Evolutionary conservation across 2,329 filamentous ascomycete genomes (phyloP).

Genomic region (Phaeophleospora eucalypticola): DNA sequence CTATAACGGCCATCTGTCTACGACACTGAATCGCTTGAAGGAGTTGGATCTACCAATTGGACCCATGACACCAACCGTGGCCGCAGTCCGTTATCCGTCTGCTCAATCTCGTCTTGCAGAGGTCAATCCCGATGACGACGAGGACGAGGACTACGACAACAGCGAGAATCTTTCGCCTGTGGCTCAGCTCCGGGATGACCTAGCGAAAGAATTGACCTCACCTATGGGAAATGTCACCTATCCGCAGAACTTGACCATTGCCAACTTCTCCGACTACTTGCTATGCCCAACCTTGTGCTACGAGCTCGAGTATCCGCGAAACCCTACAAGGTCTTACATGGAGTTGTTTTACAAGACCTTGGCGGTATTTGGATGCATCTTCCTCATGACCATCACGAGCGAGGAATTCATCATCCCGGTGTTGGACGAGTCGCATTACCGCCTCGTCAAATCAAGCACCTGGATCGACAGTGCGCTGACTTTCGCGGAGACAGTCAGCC

Average conservation of each 20-base stretch:
- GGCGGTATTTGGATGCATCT: constrained; percentile 94
- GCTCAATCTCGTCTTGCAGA: constrained; percentile 50
- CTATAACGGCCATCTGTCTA: constrained; percentile 92
- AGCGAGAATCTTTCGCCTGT: constrained; percentile 42
- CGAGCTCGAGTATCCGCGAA: constrained; percentile 92
- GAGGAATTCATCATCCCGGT: constrained; percentile 96
- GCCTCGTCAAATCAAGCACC: constrained; percentile 47
- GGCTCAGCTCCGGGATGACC: constrained; percentile 70
- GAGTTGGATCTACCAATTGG: constrained; percentile 67
- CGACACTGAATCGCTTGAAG: constrained; percentile 75
- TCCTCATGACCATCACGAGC: constrained; percentile 82
- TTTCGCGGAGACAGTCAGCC: constrained; percentile 82
- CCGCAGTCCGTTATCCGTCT: constrained; percentile 65
- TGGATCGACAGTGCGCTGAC: constrained; percentile 69
- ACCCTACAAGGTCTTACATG: constrained; percentile 67
- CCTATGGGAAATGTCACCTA: constrained; percentile 87
- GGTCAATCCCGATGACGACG: constrained; percentile 31
- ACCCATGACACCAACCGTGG: constrained; percentile 44
- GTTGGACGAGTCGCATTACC: constrained; percentile 64
- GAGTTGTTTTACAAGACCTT: constrained; percentile 79
- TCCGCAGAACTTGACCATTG: constrained; percentile 76
- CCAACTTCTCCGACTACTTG: constrained; percentile 81
- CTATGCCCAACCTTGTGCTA: constrained; percentile 96
- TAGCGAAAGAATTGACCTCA: constrained; percentile 86
- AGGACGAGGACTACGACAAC: constrained; percentile 41